Percentiles rank a stretch among this genome's conserved stretches.
These are phyloP conservation scores for Ceratocystis destructans DNA, from an alignment of 2,329 filamentous ascomycete species.

Conservation along the genomic window DNA sequence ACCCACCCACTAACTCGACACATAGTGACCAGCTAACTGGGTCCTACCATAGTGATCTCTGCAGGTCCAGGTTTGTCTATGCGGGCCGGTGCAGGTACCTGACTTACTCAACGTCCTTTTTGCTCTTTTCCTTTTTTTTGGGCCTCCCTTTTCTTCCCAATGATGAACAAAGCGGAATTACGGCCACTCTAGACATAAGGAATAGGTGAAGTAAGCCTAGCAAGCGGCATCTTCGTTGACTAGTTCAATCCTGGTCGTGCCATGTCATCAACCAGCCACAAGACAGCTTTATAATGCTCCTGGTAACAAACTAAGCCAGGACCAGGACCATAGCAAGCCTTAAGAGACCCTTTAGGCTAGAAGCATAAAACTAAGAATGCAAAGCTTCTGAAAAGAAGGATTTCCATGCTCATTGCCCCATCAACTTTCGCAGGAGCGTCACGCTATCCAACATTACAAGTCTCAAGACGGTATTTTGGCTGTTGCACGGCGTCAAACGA, in stretches of 20 bases:
- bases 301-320: neutral
- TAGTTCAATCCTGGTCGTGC: neutral
- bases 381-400: neutral
- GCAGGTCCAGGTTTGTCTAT: constrained; percentile 3
- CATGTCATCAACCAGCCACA: constrained; percentile 2
- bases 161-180: neutral
- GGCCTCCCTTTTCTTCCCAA: neutral
- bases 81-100: neutral
- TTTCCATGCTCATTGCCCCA: neutral
- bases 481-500: constrained; percentile 10
- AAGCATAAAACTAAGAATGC: neutral
- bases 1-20: neutral
- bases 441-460: too few relatives aligned
- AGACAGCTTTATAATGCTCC: neutral
- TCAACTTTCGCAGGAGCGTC: neutral
- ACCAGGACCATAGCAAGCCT: neutral
- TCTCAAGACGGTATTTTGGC: neutral
- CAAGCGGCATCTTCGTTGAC: neutral
- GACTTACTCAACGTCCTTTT: neutral
- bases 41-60: neutral
- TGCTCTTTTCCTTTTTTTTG: neutral
- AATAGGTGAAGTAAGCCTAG: neutral
- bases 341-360: neutral
- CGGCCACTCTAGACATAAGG: neutral
- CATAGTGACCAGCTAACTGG: neutral